These are phyloP conservation scores for Vanderwaltozyma verrucispora DNA, from an alignment of 805 yeast genomes.

Conservation along the genomic window DNA sequence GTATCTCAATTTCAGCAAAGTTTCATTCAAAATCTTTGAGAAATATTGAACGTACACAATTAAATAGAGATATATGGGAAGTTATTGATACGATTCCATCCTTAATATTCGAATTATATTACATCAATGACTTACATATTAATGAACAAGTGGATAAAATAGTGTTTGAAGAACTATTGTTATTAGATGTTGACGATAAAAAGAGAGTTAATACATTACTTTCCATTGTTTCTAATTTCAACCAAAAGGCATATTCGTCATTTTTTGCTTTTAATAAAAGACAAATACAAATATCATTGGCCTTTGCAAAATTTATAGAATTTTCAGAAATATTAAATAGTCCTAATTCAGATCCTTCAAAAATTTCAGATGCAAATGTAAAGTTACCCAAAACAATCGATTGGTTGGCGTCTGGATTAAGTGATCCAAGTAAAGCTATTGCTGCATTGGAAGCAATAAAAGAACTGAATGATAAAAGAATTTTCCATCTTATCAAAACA, in stretches of 20 bases:
- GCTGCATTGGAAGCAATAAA: slow-evolving; percentile 43
- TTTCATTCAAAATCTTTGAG: slow-evolving; percentile 42
- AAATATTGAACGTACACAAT: slow-evolving; percentile 9
- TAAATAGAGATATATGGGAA: slow-evolving; percentile 20
- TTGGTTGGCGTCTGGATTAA: slow-evolving; percentile 52
- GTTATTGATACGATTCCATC: slow-evolving; percentile 45
- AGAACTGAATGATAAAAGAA: slow-evolving; percentile 47
- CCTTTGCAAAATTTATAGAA: slow-evolving; percentile 38
- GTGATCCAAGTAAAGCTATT: slow-evolving; percentile 41
- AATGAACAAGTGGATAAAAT: slow-evolving; percentile 54
- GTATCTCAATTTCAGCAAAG: slow-evolving; percentile 44
- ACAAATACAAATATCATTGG: slow-evolving; percentile 51
- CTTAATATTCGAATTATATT: slow-evolving; percentile 51
- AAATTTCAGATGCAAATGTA: background rate
- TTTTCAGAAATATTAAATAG: slow-evolving; percentile 36
- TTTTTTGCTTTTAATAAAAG: slow-evolving; percentile 61
- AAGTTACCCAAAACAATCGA: slow-evolving; percentile 45
- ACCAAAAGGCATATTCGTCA: slow-evolving; percentile 49
- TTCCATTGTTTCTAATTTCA: slow-evolving; percentile 37
- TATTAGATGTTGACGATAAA: slow-evolving; percentile 37
- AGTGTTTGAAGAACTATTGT: slow-evolving; percentile 50
- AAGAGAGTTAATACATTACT: slow-evolving; percentile 46
- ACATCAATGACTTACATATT: slow-evolving; percentile 60
- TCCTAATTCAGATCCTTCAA: slow-evolving; percentile 20
- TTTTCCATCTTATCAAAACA: slow-evolving; percentile 42